Percentiles rank a stretch among this genome's conserved stretches.
Evolutionary conservation across 805 yeast genomes (phyloP).

Genomic region (Torulaspora maleeae): DNA sequence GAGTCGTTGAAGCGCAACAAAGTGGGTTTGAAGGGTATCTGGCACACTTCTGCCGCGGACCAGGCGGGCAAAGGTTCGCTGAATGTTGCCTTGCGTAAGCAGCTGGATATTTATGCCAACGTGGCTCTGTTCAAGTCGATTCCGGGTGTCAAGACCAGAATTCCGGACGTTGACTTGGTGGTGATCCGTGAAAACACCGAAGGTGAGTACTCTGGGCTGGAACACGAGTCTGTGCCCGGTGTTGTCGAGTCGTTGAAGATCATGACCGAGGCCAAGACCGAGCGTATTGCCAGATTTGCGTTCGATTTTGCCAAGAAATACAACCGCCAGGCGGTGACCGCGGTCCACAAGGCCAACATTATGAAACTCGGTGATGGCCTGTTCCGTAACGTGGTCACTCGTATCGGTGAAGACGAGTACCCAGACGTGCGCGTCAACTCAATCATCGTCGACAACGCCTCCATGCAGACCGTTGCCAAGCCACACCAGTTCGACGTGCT

Average conservation of each 20-base stretch:
- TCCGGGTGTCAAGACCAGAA: slow-evolving; percentile 89
- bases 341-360: slow-evolving; percentile 98
- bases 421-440: slow-evolving; percentile 80
- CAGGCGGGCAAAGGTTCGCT: slow-evolving; percentile 76
- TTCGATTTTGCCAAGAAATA: slow-evolving; percentile 91
- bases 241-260: slow-evolving; percentile 95
- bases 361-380: slow-evolving; percentile 98
- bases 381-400: slow-evolving; percentile 89
- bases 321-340: slow-evolving; percentile 88
- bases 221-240: slow-evolving; percentile 96
- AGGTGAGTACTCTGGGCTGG: slow-evolving; percentile 98
- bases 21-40: slow-evolving; percentile 93
- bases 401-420: slow-evolving; percentile 78
- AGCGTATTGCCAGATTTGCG: slow-evolving; percentile 95
- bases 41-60: slow-evolving; percentile 79
- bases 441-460: slow-evolving; percentile 97
- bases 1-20: slow-evolving; percentile 90
- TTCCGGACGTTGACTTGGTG: slow-evolving; percentile 85
- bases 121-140: slow-evolving; percentile 89
- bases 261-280: slow-evolving; percentile 90
- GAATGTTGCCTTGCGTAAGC: slow-evolving; percentile 95
- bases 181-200: slow-evolving; percentile 98
- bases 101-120: slow-evolving; percentile 91
- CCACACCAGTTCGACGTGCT: slow-evolving; percentile 98
- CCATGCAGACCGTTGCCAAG: slow-evolving; percentile 98